Evolutionary conservation across 1,139 yeast genomes (phyloP), one percentile per base, ranked within the genome.

Genomic region (Meyerozyma elateridarum): DNA sequence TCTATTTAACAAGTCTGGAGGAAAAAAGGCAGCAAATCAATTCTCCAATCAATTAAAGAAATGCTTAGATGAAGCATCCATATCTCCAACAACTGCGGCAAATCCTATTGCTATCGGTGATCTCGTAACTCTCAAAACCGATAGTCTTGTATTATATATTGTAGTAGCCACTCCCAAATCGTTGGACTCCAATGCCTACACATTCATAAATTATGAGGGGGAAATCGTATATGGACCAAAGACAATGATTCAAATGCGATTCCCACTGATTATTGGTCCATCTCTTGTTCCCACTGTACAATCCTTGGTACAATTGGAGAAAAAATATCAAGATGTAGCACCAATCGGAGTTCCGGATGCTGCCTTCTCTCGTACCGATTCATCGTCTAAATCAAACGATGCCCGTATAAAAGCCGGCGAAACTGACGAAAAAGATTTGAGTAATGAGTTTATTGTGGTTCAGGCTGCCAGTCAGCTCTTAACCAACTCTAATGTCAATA

Each of bases 141-240:
- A 61, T n/a, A 52, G 53, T 31, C 46, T 57, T 6, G 49, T 52
- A 20, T 48, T 65, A 25, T 61, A 52, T 32, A 42, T 68, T 8
- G 56, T 68, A 3, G 66, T 56, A 7, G 54, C 49, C 2, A 40
- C 52, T 22, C 73, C 73, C 1, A 41, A 42, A 11, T 38, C 44
- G 5, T 42, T 66, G 7, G 48, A 45, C 4, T 49, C 60, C 0
- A 41, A 44, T 8, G 44, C 52, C 21, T 81, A 73, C 43, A 71
- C 83, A 0, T 67, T 76, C 38, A 59, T 78, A 30, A 70, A 72
- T 36, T 62, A 68, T 25, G 70, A 69, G 37, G 91, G 93, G 4
- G 74, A 67, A 29, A 55, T 82, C 5, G 46, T 61, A 1, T 77
- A 70, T 54, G 70, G 70, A 1, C 57, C 71, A 8, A 67, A 65